phyloP scores from a whole-genome alignment of 228 moss, liverwort and hornwort species.

The Sphagnum fallax region DNA sequence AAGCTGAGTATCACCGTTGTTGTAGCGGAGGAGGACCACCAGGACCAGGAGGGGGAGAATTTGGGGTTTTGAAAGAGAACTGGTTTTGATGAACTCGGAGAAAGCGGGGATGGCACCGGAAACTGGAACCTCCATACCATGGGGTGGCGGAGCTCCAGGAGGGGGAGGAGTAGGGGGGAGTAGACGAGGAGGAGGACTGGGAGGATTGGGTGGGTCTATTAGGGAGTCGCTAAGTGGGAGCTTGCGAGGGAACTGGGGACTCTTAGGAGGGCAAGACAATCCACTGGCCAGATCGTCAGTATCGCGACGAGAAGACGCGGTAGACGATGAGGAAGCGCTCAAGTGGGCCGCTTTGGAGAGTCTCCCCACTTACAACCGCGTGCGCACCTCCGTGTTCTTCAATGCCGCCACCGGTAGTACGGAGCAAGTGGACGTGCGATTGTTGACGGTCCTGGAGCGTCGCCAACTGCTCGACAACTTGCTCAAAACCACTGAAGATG shows the following conservation, averaged over 20 bases:
- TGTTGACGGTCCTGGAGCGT: conserved; percentile 22
- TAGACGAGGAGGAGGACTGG: too few species aligned
- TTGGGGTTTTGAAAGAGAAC: too few species aligned
- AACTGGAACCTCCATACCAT: too few species aligned
- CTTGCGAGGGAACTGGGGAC: conserved; percentile 9
- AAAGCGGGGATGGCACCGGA: too few species aligned
- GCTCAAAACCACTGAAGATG: conserved; percentile 17
- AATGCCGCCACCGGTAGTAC: conserved; percentile 12
- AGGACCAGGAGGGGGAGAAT: too few species aligned
- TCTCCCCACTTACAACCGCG: conserved; percentile 41
- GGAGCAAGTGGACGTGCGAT: conserved; percentile 37
- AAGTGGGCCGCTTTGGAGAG: conserved; percentile 55
- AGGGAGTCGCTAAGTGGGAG: conserved; percentile 5
- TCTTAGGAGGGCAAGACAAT: conserved; percentile 1
- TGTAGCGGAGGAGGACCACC: too few species aligned
- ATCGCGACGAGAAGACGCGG: neutral
- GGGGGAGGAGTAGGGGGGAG: too few species aligned
- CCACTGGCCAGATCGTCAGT: conserved; percentile 11
- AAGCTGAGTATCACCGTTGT: too few species aligned
- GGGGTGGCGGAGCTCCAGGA: too few species aligned
- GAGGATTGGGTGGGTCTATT: too few species aligned
- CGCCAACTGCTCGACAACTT: conserved; percentile 21
- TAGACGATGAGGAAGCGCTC: conserved; percentile 33
- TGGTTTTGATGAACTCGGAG: too few species aligned
- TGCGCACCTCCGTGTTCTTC: conserved; percentile 31